These are phyloP conservation scores for Clohesyomyces aquaticus DNA, from an alignment of 495 filamentous ascomycete species.

Conservation along the genomic window DNA sequence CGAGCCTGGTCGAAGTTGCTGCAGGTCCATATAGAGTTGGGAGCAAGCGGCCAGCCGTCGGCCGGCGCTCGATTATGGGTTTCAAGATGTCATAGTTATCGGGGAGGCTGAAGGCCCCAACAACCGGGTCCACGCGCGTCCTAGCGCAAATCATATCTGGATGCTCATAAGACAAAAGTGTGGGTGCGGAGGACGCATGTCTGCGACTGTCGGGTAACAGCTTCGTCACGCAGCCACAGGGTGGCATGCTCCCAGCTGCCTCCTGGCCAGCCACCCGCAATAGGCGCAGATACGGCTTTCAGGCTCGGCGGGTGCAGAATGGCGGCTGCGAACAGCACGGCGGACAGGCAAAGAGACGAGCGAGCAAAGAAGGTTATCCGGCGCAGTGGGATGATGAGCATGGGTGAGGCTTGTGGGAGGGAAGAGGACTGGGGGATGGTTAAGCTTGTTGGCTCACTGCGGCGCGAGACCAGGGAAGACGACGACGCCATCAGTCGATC, in stretches of 20 bases:
- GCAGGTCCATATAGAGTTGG: slow-evolving; percentile 30
- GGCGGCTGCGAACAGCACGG: neutral
- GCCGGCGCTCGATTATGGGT: slow-evolving; percentile 22
- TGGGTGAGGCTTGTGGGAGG: slow-evolving; percentile 8
- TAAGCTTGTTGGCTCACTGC: slow-evolving; percentile 10
- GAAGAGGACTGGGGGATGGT: slow-evolving; percentile 12
- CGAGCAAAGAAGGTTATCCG: slow-evolving; percentile 18
- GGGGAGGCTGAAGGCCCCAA: slow-evolving; percentile 33
- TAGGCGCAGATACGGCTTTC: neutral
- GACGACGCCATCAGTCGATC: slow-evolving; percentile 29
- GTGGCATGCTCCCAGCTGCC: neutral
- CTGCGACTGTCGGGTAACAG: neutral
- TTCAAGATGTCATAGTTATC: slow-evolving; percentile 34
- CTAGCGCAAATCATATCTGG: slow-evolving; percentile 38
- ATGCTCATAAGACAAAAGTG: slow-evolving; percentile 4
- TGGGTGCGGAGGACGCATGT: neutral
- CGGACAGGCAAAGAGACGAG: neutral
- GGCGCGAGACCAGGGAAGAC: neutral
- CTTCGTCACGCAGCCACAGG: neutral
- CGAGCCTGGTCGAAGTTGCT: slow-evolving; percentile 6
- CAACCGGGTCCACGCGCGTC: slow-evolving; percentile 32
- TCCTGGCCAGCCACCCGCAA: slow-evolving; percentile 2
- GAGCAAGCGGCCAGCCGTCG: slow-evolving; percentile 7
- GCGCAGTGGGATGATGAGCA: slow-evolving; percentile 23
- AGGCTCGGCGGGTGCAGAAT: neutral